A percentile compares a stretch with the other conserved stretches of the same genome.
Evolutionary conservation across 495 filamentous ascomycete genomes (phyloP).

Genomic region (Penicillium nucicola): DNA sequence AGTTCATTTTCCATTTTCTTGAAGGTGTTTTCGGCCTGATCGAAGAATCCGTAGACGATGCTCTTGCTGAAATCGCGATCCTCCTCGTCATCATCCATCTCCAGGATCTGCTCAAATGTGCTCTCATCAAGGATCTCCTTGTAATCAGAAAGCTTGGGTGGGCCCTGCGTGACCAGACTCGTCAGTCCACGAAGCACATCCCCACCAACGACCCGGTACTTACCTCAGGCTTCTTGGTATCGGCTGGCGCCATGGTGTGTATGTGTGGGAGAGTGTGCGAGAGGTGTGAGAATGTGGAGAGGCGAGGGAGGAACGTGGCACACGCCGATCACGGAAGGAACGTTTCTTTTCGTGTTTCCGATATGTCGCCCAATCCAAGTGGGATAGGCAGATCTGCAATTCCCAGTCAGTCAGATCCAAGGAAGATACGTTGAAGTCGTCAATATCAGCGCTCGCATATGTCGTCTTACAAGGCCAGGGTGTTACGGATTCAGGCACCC

Average conservation of each 20-base stretch:
- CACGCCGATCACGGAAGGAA: slow-evolving; percentile 6
- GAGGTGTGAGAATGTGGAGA: background rate
- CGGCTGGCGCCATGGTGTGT: slow-evolving; percentile 29
- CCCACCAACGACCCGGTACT: slow-evolving; percentile 1
- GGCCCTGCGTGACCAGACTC: slow-evolving; percentile 40
- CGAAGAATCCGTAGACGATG: slow-evolving; percentile 90
- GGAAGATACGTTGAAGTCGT: slow-evolving; percentile 1
- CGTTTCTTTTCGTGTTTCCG: slow-evolving; percentile 2
- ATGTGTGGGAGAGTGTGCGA: background rate
- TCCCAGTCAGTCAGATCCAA: slow-evolving; percentile 9
- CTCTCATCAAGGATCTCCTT: slow-evolving; percentile 70
- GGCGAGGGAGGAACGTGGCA: slow-evolving; percentile 3
- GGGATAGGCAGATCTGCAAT: slow-evolving; percentile 5
- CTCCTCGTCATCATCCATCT: slow-evolving; percentile 88
- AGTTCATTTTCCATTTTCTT: slow-evolving; percentile 75
- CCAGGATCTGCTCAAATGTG: slow-evolving; percentile 92
- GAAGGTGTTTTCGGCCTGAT: slow-evolving; percentile 86
- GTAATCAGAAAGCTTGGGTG: slow-evolving; percentile 47
- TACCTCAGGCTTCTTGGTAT: slow-evolving; percentile 29
- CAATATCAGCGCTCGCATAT: slow-evolving; percentile 2
- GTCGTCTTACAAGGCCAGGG: slow-evolving; percentile 10
- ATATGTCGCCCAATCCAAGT: slow-evolving; percentile 11
- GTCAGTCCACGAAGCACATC: background rate
- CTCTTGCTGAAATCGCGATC: slow-evolving; percentile 75
- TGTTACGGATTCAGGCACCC: slow-evolving; percentile 4